Percentiles rank a stretch among this genome's conserved stretches.
Conservation (phyloP, 2,329 filamentous ascomycete genomes). For the Oidium heveae region DNA sequence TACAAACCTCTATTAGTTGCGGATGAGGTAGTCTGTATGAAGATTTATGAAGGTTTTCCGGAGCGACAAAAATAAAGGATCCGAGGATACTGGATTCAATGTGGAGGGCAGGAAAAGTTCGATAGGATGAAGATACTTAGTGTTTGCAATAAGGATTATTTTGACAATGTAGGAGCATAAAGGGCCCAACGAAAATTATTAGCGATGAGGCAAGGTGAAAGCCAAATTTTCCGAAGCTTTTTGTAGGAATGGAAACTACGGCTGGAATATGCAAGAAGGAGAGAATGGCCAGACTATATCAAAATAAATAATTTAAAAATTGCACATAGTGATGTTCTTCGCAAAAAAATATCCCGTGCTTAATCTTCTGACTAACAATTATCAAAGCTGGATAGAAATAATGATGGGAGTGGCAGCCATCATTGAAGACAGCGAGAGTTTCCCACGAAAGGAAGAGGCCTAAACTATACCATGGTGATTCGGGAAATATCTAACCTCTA, state of each 20-base stretch:
- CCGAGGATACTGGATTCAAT: too few relatives aligned
- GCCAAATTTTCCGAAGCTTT: background rate
- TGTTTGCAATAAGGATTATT: background rate
- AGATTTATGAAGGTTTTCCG: too few relatives aligned
- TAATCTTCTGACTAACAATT: background rate
- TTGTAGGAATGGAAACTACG: background rate
- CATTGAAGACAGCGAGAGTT: background rate
- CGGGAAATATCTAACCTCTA: too few relatives aligned
- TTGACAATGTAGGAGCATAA: background rate
- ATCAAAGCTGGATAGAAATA: background rate
- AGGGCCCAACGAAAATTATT: background rate
- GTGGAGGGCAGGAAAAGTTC: too few relatives aligned
- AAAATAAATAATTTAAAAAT: too few relatives aligned
- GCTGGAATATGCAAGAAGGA: background rate
- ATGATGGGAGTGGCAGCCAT: background rate
- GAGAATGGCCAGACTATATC: background rate
- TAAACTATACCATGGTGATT: too few relatives aligned
- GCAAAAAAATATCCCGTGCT: background rate
- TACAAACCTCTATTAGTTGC: too few relatives aligned
- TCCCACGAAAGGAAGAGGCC: background rate
- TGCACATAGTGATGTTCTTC: too few relatives aligned
- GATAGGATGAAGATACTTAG: too few relatives aligned
- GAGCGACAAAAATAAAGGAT: too few relatives aligned
- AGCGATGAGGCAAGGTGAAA: background rate
- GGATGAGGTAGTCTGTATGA: too few relatives aligned